Evolutionary conservation across 306 rosid species (phyloP), one percentile per base, ranked within the genome.

Genomic region (Ormosia emarginata): DNA sequence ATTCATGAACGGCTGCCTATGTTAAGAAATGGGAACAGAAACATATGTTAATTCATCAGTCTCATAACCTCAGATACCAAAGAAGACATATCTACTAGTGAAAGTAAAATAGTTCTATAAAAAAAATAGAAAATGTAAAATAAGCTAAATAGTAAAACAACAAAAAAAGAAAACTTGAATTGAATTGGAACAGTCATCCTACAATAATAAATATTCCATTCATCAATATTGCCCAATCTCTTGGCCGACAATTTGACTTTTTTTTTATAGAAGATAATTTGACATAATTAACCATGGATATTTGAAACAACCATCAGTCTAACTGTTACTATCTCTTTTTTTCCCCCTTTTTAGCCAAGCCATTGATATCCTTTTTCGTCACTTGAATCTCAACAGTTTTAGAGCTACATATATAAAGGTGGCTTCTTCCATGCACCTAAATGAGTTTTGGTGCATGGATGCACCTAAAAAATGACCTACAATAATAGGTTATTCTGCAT

Each of bases 1-100:
- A 92, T 87, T 92, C 98, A 44, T 82, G 88, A 81, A 91, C 83
- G 67, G 91, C 72, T 15, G 74, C 89, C 98, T 95, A 80, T 39
- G 56, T 74, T 64, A 47, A 50, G 83, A 80, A 79, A 71, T 14
- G 49, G 24, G 77, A 81, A 58, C 58, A 66, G 18, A 73, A 49
- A 81, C 13, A 30, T 3, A 15, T 14, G 58, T 7, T 79, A 44
- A 71, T 50, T 71, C 66, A 80, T 71, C 65, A 75, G 58, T 47
- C 69, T 83, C 64, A 40, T 57, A 81, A 29, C 34, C 75, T 14
- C 17, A 57, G 78, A 62, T 63, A 47, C 13, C 67, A 64, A 43
- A 80, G 33, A 71, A 75, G 57, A 15, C 37, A 67, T 49, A 3
- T 34, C 18, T 32, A 83, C 50, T 5, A 37, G 65, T 63, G 67